Percentiles rank a stretch among this genome's conserved stretches.
phyloP scores from a whole-genome alignment of 371 early-diverging fungal species.

The Synchytrium microbalum region DNA sequence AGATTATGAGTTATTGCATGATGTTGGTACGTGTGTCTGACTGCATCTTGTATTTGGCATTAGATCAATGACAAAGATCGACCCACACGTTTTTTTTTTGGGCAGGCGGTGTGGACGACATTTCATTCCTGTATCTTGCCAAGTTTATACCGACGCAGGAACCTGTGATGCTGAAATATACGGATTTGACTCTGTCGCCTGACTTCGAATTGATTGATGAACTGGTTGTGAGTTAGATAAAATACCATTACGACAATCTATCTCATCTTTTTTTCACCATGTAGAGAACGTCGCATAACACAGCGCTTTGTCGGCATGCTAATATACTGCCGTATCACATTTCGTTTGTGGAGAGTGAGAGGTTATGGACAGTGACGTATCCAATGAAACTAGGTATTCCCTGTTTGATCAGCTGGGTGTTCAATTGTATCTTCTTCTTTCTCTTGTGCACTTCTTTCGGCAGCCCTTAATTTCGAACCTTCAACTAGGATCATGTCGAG shows the following conservation, averaged over 20 bases:
- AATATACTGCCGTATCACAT: constrained; percentile 42
- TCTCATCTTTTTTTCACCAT: constrained; percentile 1
- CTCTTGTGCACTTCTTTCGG: background rate
- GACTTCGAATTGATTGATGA: constrained; percentile 45
- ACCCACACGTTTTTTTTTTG: background rate
- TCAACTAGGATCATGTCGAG: constrained; percentile 31
- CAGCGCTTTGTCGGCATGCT: constrained; percentile 31
- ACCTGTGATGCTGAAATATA: constrained; percentile 40
- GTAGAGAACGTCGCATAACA: constrained; percentile 16
- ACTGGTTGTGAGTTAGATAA: constrained; percentile 23
- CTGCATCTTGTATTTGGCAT: constrained; percentile 1
- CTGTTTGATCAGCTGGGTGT: too few species aligned
- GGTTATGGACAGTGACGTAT: constrained; percentile 46
- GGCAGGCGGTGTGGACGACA: constrained; percentile 48
- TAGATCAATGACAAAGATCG: too few species aligned
- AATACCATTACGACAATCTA: background rate
- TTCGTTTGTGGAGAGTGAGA: constrained; percentile 42
- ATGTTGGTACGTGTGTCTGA: constrained; percentile 23
- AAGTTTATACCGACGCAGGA: constrained; percentile 32
- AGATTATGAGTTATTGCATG: constrained; percentile 35
- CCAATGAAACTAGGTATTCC: constrained; percentile 39
- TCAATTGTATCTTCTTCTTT: too few species aligned
- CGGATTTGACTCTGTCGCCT: constrained; percentile 43
- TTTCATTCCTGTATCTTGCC: constrained; percentile 43
- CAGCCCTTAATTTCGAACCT: background rate